Evolutionary conservation across 139 green algal species (phyloP), one percentile per base, ranked within the genome.

Genomic region (Picochlorum sp.): DNA sequence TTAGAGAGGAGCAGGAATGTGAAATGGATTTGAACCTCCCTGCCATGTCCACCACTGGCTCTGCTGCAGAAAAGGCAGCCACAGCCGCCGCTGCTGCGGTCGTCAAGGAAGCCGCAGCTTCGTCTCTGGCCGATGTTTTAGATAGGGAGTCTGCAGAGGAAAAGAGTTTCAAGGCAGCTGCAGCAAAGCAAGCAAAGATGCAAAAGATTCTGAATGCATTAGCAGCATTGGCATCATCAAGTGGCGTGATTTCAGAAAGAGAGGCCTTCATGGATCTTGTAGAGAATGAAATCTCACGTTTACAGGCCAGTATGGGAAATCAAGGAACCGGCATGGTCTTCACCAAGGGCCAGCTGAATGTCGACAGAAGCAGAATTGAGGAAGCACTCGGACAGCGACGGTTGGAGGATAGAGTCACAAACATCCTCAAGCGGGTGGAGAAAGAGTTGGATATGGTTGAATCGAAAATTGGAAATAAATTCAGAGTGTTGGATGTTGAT

Each of bases 191-290:
- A 70, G 63, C 77, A 45, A 67, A 62, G 45, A 80, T 81, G 70
- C 78, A 66, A 56, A 80, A 81, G 55, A 79, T 83, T 63, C 70
- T 83, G 57, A 74, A 49, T 24, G 62, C 75, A 0, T 61, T 81
- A 55, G 69, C 75, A 4, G 72, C 77, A 13, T 65, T 86, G 63
- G 73, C 77, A n/a, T 74, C 47, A 8, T 65, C 57, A 20, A 73
- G 41, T 20, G 81, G 80, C 16, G 88, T 95, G n/a, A 72, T 71
- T 24, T 75, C 68, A 24, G 88, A 95, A 81, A 82, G 88, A 26
- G 71, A 73, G 38, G 59, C 76, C 45, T 95, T 95, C 80, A 87
- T 95, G 86, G 68, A 89, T 30, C 71, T 95, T 62, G 86, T 95
- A 57, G 67, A 80, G 23, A 81, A 76, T 9, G 85, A 93, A 77